Evolutionary conservation across 164 flowering plant genomes (phyloP), one percentile per base, ranked within the genome.

Genomic region (Akebia trifoliata): DNA sequence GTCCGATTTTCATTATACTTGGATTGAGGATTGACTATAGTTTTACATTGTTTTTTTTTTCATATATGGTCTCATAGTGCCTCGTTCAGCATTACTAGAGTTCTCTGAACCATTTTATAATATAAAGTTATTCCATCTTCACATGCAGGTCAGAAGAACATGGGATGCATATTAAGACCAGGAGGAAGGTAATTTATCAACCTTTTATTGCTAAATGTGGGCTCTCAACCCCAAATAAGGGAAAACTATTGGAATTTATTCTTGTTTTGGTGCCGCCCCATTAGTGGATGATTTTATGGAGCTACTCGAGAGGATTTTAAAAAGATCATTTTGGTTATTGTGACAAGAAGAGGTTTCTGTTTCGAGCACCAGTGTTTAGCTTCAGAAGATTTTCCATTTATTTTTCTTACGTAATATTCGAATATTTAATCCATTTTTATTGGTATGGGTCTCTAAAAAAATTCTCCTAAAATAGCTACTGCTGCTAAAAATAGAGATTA

Each of bases 161-260:
- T 93, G 99, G 99, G 99, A 93, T 87, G 87, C 89, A 36, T 93
- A 82, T 68, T 86, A 66, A 77, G 95, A 73, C 89, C 89, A 7
- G 96, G 96, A 51, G 99, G 97, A 78, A 90, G 97, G 99, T 86
- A 66, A 66, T 50, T 32, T 39, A 31, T 34, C 2, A 20, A 30
- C 36, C 6, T 51, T 14, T 39, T 30, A 17, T 40, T 6, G 14
- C 45, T 10, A 22, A 44, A 53, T 37, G 17, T 12, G 40, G 18
- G n/a, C 12, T 24, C 22, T 22, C 8, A 14, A 40, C 6, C 17
- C n/a, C 15, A 39, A 12, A 39, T 39, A 9, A 39, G n/a, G 1
- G 12, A 18, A 12, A 39, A n/a, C 44, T 15, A 15, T 40, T 17
- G 15, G 4, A 39, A 12, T 39, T 15, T 4, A 39, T 15, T 39